These are phyloP conservation scores for Glycine latifolia DNA, from an alignment of 306 rosid species.

Conservation along the genomic window DNA sequence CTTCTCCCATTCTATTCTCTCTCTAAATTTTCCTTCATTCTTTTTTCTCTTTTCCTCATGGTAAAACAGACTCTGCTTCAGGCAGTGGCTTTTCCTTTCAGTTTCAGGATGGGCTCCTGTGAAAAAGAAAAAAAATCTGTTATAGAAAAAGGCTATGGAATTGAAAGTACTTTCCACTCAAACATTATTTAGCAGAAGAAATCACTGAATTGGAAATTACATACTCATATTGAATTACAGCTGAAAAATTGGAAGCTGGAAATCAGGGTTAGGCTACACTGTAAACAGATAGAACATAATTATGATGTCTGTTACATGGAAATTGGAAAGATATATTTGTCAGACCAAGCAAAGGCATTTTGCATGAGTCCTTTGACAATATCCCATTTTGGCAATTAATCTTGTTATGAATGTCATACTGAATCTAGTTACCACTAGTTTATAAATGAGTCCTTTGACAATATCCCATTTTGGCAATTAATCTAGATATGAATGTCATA, in stretches of 20 bases:
- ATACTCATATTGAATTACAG: neutral
- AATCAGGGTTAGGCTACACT: neutral
- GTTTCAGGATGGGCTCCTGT: neutral
- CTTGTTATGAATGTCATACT: slow-evolving; percentile 3
- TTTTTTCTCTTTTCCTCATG: neutral
- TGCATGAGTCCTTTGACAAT: neutral
- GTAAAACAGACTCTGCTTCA: neutral
- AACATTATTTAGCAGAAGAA: neutral
- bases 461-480: neutral
- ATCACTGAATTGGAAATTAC: neutral
- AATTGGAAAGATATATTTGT: neutral
- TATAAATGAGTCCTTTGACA: neutral
- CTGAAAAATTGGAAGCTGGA: neutral
- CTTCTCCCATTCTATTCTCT: neutral
- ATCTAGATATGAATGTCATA: slow-evolving; percentile 7
- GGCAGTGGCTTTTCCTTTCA: neutral
- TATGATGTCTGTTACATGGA: neutral
- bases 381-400: neutral
- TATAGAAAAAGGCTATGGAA: neutral
- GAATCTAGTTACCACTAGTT: neutral
- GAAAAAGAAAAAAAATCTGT: neutral
- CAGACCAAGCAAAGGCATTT: neutral
- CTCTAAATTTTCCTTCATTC: neutral
- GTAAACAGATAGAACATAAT: neutral
- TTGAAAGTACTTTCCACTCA: neutral